Evolutionary conservation across 371 early-diverging fungal genomes (phyloP).

Genomic region (Hamiltosporidium tvaerminnensis): DNA sequence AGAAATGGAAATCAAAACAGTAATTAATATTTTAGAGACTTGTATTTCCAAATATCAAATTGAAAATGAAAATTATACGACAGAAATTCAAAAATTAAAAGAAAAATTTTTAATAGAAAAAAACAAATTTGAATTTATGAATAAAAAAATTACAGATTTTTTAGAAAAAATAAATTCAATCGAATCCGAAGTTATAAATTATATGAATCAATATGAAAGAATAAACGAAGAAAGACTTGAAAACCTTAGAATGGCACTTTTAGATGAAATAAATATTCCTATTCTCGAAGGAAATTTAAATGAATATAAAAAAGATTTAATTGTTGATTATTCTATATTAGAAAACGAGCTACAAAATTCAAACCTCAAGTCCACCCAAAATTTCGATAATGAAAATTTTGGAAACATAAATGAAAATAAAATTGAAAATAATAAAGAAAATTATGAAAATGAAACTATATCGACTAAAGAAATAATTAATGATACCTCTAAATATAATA

Average conservation of each 20-base stretch:
- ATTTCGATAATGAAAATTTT: too few species aligned
- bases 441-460: too few species aligned
- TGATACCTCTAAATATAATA: too few species aligned
- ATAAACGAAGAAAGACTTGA: not conserved
- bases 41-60: too few species aligned
- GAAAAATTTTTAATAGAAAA: not conserved
- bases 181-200: not conserved
- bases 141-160: not conserved
- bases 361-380: too few species aligned
- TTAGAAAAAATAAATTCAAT: not conserved
- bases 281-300: not conserved
- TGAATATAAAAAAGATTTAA: not conserved
- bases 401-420: too few species aligned
- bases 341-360: too few species aligned
- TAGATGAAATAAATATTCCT: conserved; percentile 1
- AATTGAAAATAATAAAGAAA: too few species aligned
- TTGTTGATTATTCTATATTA: not conserved
- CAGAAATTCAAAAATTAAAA: not conserved
- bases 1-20: too few species aligned
- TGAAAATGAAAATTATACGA: not conserved
- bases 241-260: not conserved
- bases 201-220: not conserved
- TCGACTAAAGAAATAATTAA: too few species aligned
- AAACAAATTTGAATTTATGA: not conserved
- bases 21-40: too few species aligned